Conservation (phyloP, 2,329 filamentous ascomycete species). For the Botrytis hyacinthi region DNA sequence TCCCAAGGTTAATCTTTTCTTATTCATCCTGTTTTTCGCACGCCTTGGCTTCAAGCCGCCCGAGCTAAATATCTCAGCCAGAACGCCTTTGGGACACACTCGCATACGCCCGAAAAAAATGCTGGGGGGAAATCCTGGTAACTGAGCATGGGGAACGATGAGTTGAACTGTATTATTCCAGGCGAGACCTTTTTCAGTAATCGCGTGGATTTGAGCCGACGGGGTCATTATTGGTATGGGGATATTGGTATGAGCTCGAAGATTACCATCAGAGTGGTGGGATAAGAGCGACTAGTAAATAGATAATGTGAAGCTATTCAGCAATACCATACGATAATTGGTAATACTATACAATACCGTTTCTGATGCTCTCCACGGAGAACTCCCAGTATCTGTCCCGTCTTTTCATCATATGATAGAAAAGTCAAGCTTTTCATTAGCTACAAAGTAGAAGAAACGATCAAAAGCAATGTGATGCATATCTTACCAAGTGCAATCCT, state of each 20-base stretch:
- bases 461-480: slow-evolving; percentile 11
- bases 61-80: slow-evolving; percentile 5
- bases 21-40: background rate
- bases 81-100: slow-evolving; percentile 13
- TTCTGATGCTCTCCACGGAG: background rate
- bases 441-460: slow-evolving; percentile 2
- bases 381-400: background rate
- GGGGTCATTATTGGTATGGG: background rate
- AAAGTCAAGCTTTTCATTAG: slow-evolving; percentile 8
- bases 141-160: background rate
- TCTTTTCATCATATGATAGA: slow-evolving; percentile 12
- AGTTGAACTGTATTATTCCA: background rate
- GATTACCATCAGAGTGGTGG: background rate
- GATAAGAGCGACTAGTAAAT: background rate
- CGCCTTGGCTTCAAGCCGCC: background rate
- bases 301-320: background rate
- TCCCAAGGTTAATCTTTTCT: background rate
- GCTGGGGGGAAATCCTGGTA: slow-evolving; percentile 4
- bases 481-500: background rate
- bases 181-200: background rate
- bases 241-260: background rate
- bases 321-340: background rate
- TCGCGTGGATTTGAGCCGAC: background rate
- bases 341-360: background rate
- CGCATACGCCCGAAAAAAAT: slow-evolving; percentile 6